Evolutionary conservation across 2,329 filamentous ascomycete species (phyloP).

Genomic region (Ceratocystis smalleyi): DNA sequence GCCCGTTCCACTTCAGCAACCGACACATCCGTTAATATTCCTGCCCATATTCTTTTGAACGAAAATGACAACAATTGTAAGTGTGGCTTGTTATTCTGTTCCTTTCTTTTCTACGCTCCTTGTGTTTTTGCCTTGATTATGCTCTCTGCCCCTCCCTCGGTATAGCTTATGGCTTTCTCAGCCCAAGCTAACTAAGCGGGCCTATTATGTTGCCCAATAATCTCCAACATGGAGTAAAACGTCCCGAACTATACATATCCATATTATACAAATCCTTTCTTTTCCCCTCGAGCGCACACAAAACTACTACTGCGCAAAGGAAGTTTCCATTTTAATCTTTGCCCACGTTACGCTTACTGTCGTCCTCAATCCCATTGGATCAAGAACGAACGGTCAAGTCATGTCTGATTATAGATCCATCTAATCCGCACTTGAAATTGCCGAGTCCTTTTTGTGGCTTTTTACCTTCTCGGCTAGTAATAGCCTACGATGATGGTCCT

Average conservation of each 20-base stretch:
- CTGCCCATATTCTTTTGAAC: background rate
- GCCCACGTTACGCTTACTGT: background rate
- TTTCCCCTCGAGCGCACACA: background rate
- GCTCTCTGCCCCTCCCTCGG: background rate
- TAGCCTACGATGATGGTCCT: background rate
- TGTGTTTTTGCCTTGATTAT: background rate
- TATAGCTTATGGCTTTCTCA: background rate
- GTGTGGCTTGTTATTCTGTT: background rate
- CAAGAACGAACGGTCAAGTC: background rate
- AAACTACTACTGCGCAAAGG: background rate
- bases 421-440: background rate
- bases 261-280: background rate
- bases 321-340: background rate
- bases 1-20: background rate
- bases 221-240: background rate
- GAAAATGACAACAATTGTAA: conserved; percentile 1
- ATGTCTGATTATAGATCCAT: background rate
- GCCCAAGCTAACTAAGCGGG: background rate
- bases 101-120: background rate
- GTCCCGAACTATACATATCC: background rate
- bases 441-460: background rate
- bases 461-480: background rate
- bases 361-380: background rate
- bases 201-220: background rate
- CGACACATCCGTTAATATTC: background rate